Conservation (phyloP, 2,329 filamentous ascomycete species). For the Penicillium sp. region DNA sequence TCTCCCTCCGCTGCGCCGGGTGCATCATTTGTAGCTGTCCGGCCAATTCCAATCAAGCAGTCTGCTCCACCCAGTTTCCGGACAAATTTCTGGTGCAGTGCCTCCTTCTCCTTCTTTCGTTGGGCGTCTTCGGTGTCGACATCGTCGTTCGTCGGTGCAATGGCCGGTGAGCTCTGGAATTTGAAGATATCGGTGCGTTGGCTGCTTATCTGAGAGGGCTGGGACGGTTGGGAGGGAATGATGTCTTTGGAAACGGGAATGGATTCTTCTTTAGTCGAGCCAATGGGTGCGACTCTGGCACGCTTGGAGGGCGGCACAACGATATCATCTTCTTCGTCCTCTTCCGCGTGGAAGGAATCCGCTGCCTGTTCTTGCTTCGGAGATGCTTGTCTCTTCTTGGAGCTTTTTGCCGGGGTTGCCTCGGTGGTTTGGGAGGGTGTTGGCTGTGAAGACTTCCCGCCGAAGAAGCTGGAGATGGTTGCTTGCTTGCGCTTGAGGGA, state of each 20-base stretch:
- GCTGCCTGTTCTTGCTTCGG: conserved; percentile 11
- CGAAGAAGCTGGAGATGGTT: conserved; percentile 86
- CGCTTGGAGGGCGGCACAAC: conserved; percentile 48
- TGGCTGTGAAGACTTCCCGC: conserved; percentile 54
- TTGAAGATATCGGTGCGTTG: conserved; percentile 62
- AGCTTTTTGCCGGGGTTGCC: conserved; percentile 6
- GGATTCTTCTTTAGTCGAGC: conserved; percentile 15
- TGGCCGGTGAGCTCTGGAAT: conserved; percentile 58
- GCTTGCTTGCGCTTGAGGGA: conserved; percentile 58
- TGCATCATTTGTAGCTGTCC: conserved; percentile 60
- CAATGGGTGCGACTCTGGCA: conserved; percentile 32
- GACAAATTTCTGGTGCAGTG: conserved; percentile 82
- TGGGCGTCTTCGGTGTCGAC: conserved; percentile 55
- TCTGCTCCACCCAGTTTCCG: conserved; percentile 88
- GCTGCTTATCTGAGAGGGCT: conserved; percentile 42
- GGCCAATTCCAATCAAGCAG: conserved; percentile 70
- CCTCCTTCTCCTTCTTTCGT: conserved; percentile 65
- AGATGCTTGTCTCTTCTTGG: conserved; percentile 17
- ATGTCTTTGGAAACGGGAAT: conserved; percentile 8
- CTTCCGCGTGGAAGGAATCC: conserved; percentile 12
- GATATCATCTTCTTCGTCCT: conserved; percentile 47
- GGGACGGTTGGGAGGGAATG: background rate
- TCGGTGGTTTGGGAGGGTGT: conserved; percentile 17
- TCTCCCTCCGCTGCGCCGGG: conserved; percentile 61
- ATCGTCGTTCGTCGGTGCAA: conserved; percentile 39